phyloP scores from a whole-genome alignment of 352 stramenopile genomes.

The Pythium vanterpoolii region DNA sequence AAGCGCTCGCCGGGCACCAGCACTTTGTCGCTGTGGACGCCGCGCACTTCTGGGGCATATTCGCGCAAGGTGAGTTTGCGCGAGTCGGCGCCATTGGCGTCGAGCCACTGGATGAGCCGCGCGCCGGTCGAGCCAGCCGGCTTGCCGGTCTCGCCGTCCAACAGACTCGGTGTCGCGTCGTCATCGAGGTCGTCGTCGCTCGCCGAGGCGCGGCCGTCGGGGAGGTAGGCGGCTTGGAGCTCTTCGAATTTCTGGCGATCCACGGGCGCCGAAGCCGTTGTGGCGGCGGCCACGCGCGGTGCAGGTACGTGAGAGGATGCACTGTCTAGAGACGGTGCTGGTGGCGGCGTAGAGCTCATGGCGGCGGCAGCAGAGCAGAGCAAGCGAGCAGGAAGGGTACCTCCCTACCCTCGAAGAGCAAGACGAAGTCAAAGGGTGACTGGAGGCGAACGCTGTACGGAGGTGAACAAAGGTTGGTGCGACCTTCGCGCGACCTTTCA shows the following conservation, averaged over 20 bases:
- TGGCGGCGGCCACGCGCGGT: not conserved
- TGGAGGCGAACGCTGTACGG: conserved; percentile 6
- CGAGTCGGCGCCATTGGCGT: conserved; percentile 62
- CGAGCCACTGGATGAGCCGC: conserved; percentile 77
- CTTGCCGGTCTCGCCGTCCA: conserved; percentile 19
- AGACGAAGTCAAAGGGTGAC: not conserved
- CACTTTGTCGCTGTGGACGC: conserved; percentile 88
- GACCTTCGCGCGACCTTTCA: conserved; percentile 19
- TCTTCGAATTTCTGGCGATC: conserved; percentile 41
- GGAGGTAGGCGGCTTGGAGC: conserved; percentile 22
- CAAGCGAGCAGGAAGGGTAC: not conserved
- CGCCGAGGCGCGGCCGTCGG: not conserved
- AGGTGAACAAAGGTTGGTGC: conserved; percentile 19
- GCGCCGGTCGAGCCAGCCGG: conserved; percentile 45
- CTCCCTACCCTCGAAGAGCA: not conserved
- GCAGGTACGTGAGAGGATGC: not conserved
- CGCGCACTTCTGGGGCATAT: conserved; percentile 91
- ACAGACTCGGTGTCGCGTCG: conserved; percentile 13
- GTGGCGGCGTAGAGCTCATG: conserved; percentile 3
- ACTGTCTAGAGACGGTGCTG: not conserved
- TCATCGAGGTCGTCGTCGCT: conserved; percentile 14
- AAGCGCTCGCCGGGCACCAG: conserved; percentile 86
- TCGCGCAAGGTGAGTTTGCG: conserved; percentile 79
- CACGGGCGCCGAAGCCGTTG: conserved; percentile 10
- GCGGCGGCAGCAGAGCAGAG: not conserved